Evolutionary conservation across 192 early-diverging fungal genomes (phyloP).

Genomic region (Linderina pennispora): DNA sequence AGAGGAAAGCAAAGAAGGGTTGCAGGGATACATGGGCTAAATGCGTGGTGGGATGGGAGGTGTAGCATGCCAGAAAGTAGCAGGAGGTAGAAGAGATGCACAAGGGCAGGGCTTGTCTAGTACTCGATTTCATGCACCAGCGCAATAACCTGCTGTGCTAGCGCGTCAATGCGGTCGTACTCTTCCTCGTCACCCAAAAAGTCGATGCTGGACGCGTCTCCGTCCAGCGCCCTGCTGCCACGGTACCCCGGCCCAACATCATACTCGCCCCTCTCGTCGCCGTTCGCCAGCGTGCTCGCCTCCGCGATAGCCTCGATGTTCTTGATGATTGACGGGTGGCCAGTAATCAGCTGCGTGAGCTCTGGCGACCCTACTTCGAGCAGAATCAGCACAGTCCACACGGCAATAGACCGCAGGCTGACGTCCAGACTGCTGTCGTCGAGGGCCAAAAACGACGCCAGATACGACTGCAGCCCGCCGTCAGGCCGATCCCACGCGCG

Average conservation of each 20-base stretch:
- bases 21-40: too few relatives aligned
- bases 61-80: too few relatives aligned
- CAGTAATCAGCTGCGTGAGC: slow-evolving; percentile 31
- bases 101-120: too few relatives aligned
- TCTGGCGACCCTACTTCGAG: slow-evolving; percentile 51
- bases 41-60: too few relatives aligned
- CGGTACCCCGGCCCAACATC: slow-evolving; percentile 19
- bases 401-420: slow-evolving; percentile 73
- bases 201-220: slow-evolving; percentile 1
- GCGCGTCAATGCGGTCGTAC: slow-evolving; percentile 36
- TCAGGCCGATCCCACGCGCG: slow-evolving; percentile 60
- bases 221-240: slow-evolving; percentile 26
- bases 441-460: slow-evolving; percentile 60
- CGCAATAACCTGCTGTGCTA: slow-evolving; percentile 36
- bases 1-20: too few relatives aligned
- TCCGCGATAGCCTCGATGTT: slow-evolving; percentile 36
- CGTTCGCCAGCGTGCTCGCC: slow-evolving; percentile 15
- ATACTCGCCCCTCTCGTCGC: slow-evolving; percentile 19
- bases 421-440: slow-evolving; percentile 50
- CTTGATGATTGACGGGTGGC: slow-evolving; percentile 43
- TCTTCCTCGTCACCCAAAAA: slow-evolving; percentile 21
- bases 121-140: slow-evolving; percentile 29
- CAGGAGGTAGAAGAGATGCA: too few relatives aligned
- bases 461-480: slow-evolving; percentile 63
- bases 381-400: slow-evolving; percentile 83